Evolutionary conservation across 768 basidiomycete genomes (phyloP).

Genomic region (Termitomyces sp.): DNA sequence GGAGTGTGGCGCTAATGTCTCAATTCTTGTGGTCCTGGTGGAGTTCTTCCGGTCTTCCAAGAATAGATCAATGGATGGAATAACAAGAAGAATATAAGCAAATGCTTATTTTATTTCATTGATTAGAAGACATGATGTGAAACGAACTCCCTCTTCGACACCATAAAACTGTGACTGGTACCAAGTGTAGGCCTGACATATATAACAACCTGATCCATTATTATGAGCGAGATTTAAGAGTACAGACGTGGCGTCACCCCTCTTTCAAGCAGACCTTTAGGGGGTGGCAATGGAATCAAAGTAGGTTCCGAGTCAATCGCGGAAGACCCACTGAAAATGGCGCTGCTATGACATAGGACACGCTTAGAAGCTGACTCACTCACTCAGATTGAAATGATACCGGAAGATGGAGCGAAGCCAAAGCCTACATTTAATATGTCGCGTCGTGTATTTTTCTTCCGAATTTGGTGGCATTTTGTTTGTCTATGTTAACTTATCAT

Average conservation of each 20-base stretch:
- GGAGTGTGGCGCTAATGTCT: neutral
- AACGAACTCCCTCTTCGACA: neutral
- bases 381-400: neutral
- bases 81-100: too few relatives aligned
- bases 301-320: neutral
- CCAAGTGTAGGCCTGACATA: neutral
- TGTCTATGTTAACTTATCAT: neutral
- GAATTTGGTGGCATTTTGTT: constrained; percentile 1
- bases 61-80: neutral
- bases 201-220: too few relatives aligned
- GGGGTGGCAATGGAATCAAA: neutral
- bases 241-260: neutral
- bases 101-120: neutral
- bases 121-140: too few relatives aligned
- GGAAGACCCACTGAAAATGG: neutral
- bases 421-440: neutral
- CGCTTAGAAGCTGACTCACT: neutral
- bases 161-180: neutral
- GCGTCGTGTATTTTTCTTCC: neutral
- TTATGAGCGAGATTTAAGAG: neutral
- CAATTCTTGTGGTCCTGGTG: neutral
- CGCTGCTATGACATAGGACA: neutral
- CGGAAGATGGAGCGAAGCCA: neutral
- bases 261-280: neutral
- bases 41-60: neutral